Percentiles rank a stretch among this genome's conserved stretches.
Conservation (phyloP, 192 early-diverging fungal species). For the Haplosporangium gracile region DNA sequence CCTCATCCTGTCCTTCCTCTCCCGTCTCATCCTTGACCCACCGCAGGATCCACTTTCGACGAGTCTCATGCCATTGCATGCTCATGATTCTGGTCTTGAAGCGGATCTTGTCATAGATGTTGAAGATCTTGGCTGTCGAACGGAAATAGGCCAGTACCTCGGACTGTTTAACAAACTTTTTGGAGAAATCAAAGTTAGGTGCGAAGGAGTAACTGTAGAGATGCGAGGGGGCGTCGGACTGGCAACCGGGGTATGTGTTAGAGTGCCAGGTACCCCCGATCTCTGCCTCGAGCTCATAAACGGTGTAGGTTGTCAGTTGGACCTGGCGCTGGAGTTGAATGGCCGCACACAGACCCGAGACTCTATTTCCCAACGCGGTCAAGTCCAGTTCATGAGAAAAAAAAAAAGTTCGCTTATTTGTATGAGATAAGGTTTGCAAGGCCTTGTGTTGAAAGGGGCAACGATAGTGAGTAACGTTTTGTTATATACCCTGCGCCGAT, state of each 20-base stretch:
- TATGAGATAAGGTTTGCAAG: neutral
- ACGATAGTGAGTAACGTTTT: neutral
- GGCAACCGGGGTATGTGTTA: conserved; percentile 59
- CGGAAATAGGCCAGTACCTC: conserved; percentile 35
- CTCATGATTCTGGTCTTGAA: conserved; percentile 40
- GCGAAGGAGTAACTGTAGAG: conserved; percentile 62
- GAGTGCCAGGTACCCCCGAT: conserved; percentile 60
- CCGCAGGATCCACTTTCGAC: conserved; percentile 34
- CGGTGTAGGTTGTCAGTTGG: conserved; percentile 49
- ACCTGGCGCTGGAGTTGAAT: conserved; percentile 59
- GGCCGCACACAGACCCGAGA: conserved; percentile 58
- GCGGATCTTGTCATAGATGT: conserved; percentile 51
- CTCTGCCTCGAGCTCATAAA: conserved; percentile 56
- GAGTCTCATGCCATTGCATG: conserved; percentile 45
- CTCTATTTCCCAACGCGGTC: neutral
- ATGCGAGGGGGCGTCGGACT: conserved; percentile 58
- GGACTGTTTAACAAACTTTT: conserved; percentile 38
- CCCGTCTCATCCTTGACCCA: conserved; percentile 18
- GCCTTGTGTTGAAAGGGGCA: neutral
- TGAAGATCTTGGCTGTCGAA: conserved; percentile 45
- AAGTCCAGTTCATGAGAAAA: neutral
- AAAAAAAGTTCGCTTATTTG: neutral
- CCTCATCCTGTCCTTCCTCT: conserved; percentile 29
- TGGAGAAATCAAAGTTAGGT: conserved; percentile 59
- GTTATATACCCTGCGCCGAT: conserved; percentile 44